A percentile compares a stretch with the other conserved stretches of the same genome.
Conservation (phyloP, 306 rosid genomes). For the Quercus parvula region DNA sequence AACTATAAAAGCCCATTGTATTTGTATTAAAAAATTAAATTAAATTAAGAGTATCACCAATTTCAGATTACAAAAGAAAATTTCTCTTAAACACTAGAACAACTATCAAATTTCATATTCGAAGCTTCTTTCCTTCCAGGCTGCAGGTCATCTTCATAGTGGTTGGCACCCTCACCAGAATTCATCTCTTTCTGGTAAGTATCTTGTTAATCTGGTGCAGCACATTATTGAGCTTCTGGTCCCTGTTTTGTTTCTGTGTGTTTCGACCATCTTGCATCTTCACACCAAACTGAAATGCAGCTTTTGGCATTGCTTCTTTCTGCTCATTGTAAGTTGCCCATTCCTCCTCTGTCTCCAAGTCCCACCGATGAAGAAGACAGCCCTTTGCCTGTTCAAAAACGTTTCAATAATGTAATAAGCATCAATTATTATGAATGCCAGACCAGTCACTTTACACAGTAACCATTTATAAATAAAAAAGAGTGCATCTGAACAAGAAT, state of each 20-base stretch:
- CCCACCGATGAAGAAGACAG: conserved; percentile 90
- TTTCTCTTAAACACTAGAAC: too few species aligned
- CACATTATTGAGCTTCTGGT: conserved; percentile 87
- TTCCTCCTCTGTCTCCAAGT: conserved; percentile 96
- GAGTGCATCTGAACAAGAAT: background rate
- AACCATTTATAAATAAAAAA: background rate
- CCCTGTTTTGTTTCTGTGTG: conserved; percentile 96
- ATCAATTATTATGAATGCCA: too few species aligned
- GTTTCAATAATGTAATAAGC: conserved; percentile 9
- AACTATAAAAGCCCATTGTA: conserved; percentile 12
- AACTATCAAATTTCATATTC: too few species aligned
- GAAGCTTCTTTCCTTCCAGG: conserved; percentile 77
- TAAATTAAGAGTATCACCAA: too few species aligned
- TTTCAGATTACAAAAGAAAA: too few species aligned
- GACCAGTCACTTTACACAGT: background rate
- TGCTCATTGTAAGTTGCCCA: conserved; percentile 99
- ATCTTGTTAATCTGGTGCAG: conserved; percentile 95
- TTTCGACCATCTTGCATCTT: conserved; percentile 98
- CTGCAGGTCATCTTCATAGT: conserved; percentile 62
- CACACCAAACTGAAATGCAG: conserved; percentile 98
- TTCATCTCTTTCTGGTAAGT: conserved; percentile 70
- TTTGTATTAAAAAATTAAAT: too few species aligned
- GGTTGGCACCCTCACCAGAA: conserved; percentile 40
- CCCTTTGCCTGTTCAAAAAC: conserved; percentile 64
- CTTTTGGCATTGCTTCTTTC: conserved; percentile 99